These are phyloP conservation scores for Pulchroboletus neoregius DNA, from an alignment of 1,284 basidiomycete genomes.

Conservation along the genomic window DNA sequence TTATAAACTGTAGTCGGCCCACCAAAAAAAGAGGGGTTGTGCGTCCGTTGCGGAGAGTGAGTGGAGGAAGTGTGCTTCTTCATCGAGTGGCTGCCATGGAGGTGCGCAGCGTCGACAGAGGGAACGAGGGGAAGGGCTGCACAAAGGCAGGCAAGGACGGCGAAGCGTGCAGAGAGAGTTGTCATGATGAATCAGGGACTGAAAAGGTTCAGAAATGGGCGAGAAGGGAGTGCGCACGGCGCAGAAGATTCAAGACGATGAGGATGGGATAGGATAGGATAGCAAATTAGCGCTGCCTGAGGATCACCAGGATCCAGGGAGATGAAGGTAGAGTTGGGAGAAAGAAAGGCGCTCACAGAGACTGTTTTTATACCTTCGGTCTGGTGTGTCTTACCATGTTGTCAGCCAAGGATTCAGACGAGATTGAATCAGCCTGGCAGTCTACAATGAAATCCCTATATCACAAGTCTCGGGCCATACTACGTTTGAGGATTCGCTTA, in stretches of 20 bases:
- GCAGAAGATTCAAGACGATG: conserved; percentile 12
- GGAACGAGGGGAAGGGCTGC: conserved; percentile 15
- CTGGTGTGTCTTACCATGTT: conserved; percentile 14
- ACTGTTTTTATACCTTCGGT: conserved; percentile 22
- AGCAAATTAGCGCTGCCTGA: conserved; percentile 19
- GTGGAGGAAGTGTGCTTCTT: conserved; percentile 3
- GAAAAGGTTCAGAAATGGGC: background rate
- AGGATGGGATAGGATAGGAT: background rate
- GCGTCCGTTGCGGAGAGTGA: background rate
- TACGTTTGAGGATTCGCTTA: background rate
- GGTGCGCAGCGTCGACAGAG: conserved; percentile 22
- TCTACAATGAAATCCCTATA: conserved; percentile 11
- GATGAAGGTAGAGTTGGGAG: conserved; percentile 7
- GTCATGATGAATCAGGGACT: conserved; percentile 15
- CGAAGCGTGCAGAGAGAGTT: conserved; percentile 18
- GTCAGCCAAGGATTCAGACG: conserved; percentile 21
- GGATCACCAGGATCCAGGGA: conserved; percentile 30
- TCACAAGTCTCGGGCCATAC: background rate
- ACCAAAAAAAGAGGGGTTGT: background rate
- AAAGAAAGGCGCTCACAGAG: conserved; percentile 1
- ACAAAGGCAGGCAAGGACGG: conserved; percentile 24
- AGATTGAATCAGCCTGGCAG: conserved; percentile 12
- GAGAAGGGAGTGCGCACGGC: conserved; percentile 17
- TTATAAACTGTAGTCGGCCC: background rate
- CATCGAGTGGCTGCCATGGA: conserved; percentile 11